Conservation (phyloP, 768 basidiomycete genomes). For the Mycena vitilis region DNA sequence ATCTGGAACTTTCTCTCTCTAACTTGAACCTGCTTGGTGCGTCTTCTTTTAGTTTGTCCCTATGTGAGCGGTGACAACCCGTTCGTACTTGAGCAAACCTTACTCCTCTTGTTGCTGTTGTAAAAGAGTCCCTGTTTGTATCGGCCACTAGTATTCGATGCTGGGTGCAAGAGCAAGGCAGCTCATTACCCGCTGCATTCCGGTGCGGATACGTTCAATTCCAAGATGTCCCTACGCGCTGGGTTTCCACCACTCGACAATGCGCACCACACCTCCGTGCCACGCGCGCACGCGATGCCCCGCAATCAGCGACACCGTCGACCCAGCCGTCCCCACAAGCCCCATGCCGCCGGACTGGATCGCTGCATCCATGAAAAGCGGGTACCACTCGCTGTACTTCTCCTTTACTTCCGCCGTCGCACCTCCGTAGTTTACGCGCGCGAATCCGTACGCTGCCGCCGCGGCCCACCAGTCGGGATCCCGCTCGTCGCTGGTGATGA, state of each 20-base stretch:
- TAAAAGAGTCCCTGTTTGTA: too few species aligned
- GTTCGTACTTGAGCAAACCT: too few species aligned
- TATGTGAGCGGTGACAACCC: too few species aligned
- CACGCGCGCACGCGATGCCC: constrained; percentile 58
- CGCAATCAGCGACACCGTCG: constrained; percentile 61
- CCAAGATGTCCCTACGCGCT: constrained; percentile 14
- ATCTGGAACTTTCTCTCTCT: too few species aligned
- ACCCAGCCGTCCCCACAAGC: constrained; percentile 60
- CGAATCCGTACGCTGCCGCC: constrained; percentile 44
- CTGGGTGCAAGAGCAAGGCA: too few species aligned
- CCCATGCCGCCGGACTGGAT: constrained; percentile 60
- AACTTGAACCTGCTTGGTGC: too few species aligned
- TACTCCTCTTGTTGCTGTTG: too few species aligned
- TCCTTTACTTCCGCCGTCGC: constrained; percentile 17
- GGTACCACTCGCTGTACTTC: constrained; percentile 50
- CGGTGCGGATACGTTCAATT: too few species aligned
- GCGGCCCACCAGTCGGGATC: constrained; percentile 47
- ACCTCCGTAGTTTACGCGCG: constrained; percentile 20
- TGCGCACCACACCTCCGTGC: constrained; percentile 51
- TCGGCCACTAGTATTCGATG: too few species aligned
- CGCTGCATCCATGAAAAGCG: constrained; percentile 59
- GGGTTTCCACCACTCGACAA: constrained; percentile 52
- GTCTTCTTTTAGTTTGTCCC: too few species aligned
- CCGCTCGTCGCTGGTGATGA: constrained; percentile 54
- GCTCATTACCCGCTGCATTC: too few species aligned